Evolutionary conservation across 257 asterid genomes (phyloP), one percentile per base, ranked within the genome.

Genomic region (Penstemon davidsonii): DNA sequence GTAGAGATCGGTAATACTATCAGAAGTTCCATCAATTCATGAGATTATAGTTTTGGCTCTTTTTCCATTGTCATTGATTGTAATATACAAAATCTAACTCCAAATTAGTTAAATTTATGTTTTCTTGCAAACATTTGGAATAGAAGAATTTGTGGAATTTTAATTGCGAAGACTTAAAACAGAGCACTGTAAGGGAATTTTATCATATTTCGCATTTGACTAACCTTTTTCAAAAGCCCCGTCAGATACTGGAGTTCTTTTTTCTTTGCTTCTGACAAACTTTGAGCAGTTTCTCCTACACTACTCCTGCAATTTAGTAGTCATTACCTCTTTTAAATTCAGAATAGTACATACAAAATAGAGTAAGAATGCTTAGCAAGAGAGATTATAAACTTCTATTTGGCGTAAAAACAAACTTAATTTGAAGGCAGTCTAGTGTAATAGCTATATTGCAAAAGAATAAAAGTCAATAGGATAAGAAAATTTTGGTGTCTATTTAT

Each of bases 191-290:
- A 8, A 37, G 12, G 53, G 52, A 71, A 67, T 5, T 57, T 40
- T 46, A 15, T 52, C 58, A 55, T 8, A 18, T 62, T 45, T 69
- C 55, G 64, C 38, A 72, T 2, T 69, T 54, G 62, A 53, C 81
- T 56, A 69, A 90, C 96, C 92, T 78, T 86, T 70, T 76, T 77
- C 84, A 90, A 60, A 57, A 83, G 74, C 56, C 70, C 82, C 51
- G 42, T 83, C 78, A 90, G 74, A 78, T 77, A 51, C 62, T 65
- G 77, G 68, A 80, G 71, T 83, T 90, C 96, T 43, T 74, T 79
- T 75, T 75, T 79, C 87, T 90, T 86, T 38, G 76, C 76, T 73
- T 80, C 88, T 18, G 74, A 71, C 63, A 84, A 73, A 62, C 5
- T 78, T 67, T 74, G 79, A 49, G 71, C 75, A 18, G 81, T 66